Evolutionary conservation across 2,329 filamentous ascomycete species (phyloP), one percentile per base, ranked within the genome.

Genomic region (Coleophoma eucalyptorum): DNA sequence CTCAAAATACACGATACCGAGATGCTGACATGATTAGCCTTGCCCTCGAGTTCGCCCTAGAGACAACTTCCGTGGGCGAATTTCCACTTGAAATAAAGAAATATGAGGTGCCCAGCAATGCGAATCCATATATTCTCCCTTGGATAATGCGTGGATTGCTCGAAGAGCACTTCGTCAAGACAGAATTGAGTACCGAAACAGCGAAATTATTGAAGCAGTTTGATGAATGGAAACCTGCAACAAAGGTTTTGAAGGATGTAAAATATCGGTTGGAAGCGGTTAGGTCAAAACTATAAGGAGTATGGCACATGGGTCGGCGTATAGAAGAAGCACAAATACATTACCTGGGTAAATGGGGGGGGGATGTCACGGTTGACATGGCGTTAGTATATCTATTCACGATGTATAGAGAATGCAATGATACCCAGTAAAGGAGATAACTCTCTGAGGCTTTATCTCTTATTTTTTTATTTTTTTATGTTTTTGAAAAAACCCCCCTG

Each of bases 81-180:
- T 69, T 74, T 10, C 64, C 72, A 2, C 73, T 84, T 21, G 68
- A 75, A 49, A 69, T 84, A 43, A 72, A 77, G 54, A 74, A 76
- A 55, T 77, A 79, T 54, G 74, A 77, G 49, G 62, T 67, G 8
- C 61, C 56, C 60, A 81, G 26, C 63, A 79, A 51, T 72, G 50
- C 85, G 15, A 97, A 97, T 62, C 93, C 93, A 0, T 97, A 93
- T 64, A 86, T 94, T 50, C 74, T 99, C 13, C 94, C 94, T 0
- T 99, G 95, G 86, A 93, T 94, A 34, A 94, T 99, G 85, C 83
- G 94, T 7, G 94, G 94, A 0, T 72, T 99, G 51, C 72, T 99
- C 2, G 94, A 97, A 66, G 94, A 99, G 67, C 87, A 94, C 16
- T 84, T 90, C 62, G 93, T 97, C 20, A 91, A 88, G 67, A 89